A percentile compares a stretch with the other conserved stretches of the same genome.
Conservation (phyloP, 305 asterid genomes). For the Striga hermonthica region DNA sequence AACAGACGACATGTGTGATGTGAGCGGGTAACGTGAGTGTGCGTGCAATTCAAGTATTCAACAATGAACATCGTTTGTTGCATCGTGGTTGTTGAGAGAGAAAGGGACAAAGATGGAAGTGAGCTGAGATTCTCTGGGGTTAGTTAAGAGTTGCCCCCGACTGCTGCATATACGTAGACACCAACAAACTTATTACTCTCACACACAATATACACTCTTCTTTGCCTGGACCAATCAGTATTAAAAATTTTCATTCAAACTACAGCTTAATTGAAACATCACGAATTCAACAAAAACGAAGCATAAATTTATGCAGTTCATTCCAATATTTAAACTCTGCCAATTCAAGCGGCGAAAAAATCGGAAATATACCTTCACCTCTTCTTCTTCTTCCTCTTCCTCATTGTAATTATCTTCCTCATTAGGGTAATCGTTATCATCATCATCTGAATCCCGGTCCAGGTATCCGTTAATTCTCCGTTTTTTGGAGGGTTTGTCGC, state of each 20-base stretch:
- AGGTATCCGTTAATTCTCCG: conserved; percentile 52
- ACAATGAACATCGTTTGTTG: conserved; percentile 27
- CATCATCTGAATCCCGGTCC: conserved; percentile 41
- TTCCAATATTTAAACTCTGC: conserved; percentile 26
- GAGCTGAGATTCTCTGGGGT: conserved; percentile 78
- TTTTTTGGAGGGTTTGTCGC: conserved; percentile 58
- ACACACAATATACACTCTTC: conserved; percentile 29
- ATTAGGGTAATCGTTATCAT: conserved; percentile 41
- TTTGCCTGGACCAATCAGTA: conserved; percentile 36
- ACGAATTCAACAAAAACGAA: background rate
- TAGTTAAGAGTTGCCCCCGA: conserved; percentile 76
- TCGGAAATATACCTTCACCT: conserved; percentile 38
- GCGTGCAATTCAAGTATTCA: conserved; percentile 41
- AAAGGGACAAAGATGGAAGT: conserved; percentile 48
- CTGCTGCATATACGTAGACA: conserved; percentile 43
- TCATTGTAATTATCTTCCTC: conserved; percentile 48
- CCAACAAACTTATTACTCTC: conserved; percentile 33
- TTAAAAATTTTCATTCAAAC: conserved; percentile 33
- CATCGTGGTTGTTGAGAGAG: conserved; percentile 38
- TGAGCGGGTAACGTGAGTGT: conserved; percentile 27
- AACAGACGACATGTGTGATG: conserved; percentile 41
- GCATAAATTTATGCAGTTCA: conserved; percentile 29
- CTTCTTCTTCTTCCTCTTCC: conserved; percentile 59
- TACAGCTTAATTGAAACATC: background rate
- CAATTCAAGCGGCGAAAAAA: background rate